Conservation (phyloP, 2,329 filamentous ascomycete species). For the Onygenales sp. region DNA sequence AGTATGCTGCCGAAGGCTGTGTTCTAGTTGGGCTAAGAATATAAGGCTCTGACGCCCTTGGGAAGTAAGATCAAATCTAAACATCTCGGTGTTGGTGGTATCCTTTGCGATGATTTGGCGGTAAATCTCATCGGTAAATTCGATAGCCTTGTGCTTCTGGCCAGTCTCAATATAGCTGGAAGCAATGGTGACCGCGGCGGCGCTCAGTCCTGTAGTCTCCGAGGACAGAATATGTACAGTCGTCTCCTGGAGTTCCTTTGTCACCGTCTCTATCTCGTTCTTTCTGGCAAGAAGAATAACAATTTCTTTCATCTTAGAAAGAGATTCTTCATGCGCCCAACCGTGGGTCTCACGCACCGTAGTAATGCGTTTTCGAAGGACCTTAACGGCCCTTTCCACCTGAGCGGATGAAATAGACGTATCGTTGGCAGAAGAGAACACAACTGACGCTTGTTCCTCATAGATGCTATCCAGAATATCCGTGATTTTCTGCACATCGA, state of each 20-base stretch:
- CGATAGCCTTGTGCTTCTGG: slow-evolving; percentile 23
- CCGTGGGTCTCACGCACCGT: slow-evolving; percentile 23
- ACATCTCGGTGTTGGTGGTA: slow-evolving; percentile 16
- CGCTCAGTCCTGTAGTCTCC: slow-evolving; percentile 23
- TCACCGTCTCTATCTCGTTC: slow-evolving; percentile 21
- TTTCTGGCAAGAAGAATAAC: slow-evolving; percentile 26
- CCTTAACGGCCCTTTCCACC: slow-evolving; percentile 20
- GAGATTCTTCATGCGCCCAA: slow-evolving; percentile 31
- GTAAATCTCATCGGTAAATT: slow-evolving; percentile 29
- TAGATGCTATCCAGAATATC: slow-evolving; percentile 28
- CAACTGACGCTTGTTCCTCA: slow-evolving; percentile 25
- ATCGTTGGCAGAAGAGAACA: slow-evolving; percentile 11
- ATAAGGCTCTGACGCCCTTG: slow-evolving; percentile 28
- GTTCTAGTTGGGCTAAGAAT: slow-evolving; percentile 39
- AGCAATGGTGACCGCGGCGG: slow-evolving; percentile 28
- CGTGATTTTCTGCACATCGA: slow-evolving; percentile 25
- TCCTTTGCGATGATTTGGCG: slow-evolving; percentile 31
- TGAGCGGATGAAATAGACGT: slow-evolving; percentile 19
- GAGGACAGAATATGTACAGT: slow-evolving; percentile 24
- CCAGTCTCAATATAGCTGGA: slow-evolving; percentile 25
- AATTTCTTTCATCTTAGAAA: slow-evolving; percentile 28
- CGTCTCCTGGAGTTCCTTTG: slow-evolving; percentile 25
- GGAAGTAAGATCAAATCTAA: slow-evolving; percentile 24
- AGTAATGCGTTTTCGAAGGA: slow-evolving; percentile 22
- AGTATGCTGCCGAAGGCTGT: slow-evolving; percentile 24